Evolutionary conservation across 805 yeast species (phyloP).

Genomic region (Saccharomycopsis sp.): DNA sequence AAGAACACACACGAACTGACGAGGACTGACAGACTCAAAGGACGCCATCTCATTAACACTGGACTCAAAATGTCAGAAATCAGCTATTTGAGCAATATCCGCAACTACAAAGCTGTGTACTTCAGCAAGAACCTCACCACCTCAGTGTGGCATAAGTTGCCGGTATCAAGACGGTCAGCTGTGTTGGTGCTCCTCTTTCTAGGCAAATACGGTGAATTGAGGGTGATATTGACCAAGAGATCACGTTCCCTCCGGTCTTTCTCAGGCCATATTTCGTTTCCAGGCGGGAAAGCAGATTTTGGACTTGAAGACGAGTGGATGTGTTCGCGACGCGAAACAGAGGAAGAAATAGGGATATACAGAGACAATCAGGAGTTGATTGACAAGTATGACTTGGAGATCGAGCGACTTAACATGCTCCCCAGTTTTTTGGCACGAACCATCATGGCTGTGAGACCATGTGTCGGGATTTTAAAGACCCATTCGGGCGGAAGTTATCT

Average conservation of each 20-base stretch:
- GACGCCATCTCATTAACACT: too few species aligned
- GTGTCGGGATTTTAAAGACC: conserved; percentile 55
- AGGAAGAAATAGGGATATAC: conserved; percentile 79
- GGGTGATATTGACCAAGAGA: conserved; percentile 75
- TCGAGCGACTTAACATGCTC: conserved; percentile 55
- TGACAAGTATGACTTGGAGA: conserved; percentile 43
- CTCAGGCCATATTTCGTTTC: conserved; percentile 87
- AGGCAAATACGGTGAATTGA: conserved; percentile 65
- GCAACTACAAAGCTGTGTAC: conserved; percentile 8
- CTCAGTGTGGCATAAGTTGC: conserved; percentile 62
- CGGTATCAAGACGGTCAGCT: conserved; percentile 64
- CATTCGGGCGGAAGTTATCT: background rate
- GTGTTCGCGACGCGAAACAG: conserved; percentile 76
- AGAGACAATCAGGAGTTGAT: conserved; percentile 39
- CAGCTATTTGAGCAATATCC: conserved; percentile 7
- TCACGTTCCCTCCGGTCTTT: conserved; percentile 63
- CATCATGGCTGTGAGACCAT: conserved; percentile 76
- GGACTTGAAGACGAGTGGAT: conserved; percentile 60
- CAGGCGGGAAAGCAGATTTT: conserved; percentile 87
- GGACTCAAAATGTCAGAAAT: conserved; percentile 7
- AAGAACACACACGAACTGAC: too few species aligned
- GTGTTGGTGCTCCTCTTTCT: conserved; percentile 70
- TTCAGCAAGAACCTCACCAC: conserved; percentile 12
- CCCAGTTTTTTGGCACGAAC: conserved; percentile 83
- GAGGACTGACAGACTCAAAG: too few species aligned